A percentile compares a stretch with the other conserved stretches of the same genome.
Conservation (phyloP, 805 yeast species). For the Suhomyces sp. region DNA sequence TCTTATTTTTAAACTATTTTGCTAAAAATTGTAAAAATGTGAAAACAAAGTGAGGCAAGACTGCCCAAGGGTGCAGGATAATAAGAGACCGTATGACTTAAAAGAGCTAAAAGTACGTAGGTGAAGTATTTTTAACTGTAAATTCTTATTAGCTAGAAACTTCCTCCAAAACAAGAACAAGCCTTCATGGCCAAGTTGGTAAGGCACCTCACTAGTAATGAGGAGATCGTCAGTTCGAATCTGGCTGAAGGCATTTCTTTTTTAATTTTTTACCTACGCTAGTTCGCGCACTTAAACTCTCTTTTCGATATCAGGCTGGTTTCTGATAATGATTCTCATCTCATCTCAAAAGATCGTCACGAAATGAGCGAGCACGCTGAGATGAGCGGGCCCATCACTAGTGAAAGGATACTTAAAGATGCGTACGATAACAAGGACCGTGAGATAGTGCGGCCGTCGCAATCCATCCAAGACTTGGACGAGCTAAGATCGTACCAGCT, state of each 20-base stretch:
- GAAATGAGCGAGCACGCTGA: background rate
- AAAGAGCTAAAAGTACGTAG: too few relatives aligned
- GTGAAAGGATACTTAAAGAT: constrained; percentile 35
- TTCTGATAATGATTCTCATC: background rate
- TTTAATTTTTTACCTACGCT: background rate
- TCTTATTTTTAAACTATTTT: too few relatives aligned
- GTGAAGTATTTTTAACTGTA: too few relatives aligned
- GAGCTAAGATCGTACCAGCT: constrained; percentile 76
- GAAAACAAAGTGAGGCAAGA: too few relatives aligned
- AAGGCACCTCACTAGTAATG: constrained; percentile 19
- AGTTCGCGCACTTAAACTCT: background rate
- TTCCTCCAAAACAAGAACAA: background rate
- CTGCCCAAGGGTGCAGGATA: too few relatives aligned
- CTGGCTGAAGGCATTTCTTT: constrained; percentile 17
- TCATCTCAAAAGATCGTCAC: background rate
- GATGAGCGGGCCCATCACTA: constrained; percentile 24
- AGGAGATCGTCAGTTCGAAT: constrained; percentile 19
- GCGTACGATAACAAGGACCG: constrained; percentile 27
- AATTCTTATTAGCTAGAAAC: too few relatives aligned
- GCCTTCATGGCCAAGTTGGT: constrained; percentile 18
- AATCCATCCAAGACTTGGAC: constrained; percentile 61
- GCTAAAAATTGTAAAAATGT: background rate
- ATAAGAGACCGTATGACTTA: too few relatives aligned
- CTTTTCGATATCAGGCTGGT: background rate
- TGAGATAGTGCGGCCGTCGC: constrained; percentile 27